Evolutionary conservation across 2,329 filamentous ascomycete species (phyloP).

Genomic region (Orbilia oligospora): DNA sequence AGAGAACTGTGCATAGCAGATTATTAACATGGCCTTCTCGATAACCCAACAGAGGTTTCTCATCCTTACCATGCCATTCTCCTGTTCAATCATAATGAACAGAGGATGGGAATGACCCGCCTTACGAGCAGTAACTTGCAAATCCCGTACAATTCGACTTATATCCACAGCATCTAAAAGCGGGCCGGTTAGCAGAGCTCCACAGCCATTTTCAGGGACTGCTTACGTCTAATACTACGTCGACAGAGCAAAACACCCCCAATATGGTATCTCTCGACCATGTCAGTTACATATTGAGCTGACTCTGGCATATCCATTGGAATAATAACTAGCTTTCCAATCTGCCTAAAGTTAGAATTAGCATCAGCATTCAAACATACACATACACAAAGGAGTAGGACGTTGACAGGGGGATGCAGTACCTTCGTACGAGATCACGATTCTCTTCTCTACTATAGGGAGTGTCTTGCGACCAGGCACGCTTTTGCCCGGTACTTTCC

Average conservation of each 20-base stretch:
- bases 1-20: constrained; percentile 63
- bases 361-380: not conserved
- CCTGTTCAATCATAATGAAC: constrained; percentile 92
- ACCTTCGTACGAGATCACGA: constrained; percentile 58
- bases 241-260: constrained; percentile 88
- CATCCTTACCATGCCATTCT: constrained; percentile 77
- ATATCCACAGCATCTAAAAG: constrained; percentile 88
- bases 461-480: constrained; percentile 58
- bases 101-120: constrained; percentile 91
- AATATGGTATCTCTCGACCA: constrained; percentile 87
- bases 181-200: not conserved
- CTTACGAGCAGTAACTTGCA: constrained; percentile 91
- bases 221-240: constrained; percentile 84
- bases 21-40: constrained; percentile 19
- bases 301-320: constrained; percentile 55
- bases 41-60: not conserved
- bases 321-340: constrained; percentile 85
- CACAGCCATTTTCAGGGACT: not conserved
- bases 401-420: not conserved
- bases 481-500: constrained; percentile 57
- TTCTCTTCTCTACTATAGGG: constrained; percentile 55
- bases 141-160: constrained; percentile 86
- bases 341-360: constrained; percentile 69
- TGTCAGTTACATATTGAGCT: constrained; percentile 63
- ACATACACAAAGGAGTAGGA: not conserved